Evolutionary conservation across 352 stramenopile genomes (phyloP), one percentile per base, ranked within the genome.

Genomic region (Pythium monospermum): DNA sequence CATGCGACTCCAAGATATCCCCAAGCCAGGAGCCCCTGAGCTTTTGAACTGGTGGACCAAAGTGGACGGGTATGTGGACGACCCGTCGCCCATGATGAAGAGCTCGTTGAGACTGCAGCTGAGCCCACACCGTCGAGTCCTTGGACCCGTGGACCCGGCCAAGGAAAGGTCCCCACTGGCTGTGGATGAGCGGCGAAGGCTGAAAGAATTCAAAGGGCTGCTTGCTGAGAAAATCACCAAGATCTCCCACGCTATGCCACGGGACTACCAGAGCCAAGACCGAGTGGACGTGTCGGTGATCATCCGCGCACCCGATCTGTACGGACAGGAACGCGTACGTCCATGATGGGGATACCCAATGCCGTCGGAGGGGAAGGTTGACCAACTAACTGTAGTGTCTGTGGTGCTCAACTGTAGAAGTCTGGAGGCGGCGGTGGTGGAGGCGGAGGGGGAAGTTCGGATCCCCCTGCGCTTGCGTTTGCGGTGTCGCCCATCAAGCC

Each of bases 1-100:
- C 49, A 63, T 74, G 58, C 55, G 73, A 1, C 52, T 84, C 7
- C 31, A 38, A 6, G 72, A 85, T 31, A 81, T 83, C 30, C 77
- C 77, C 19, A 82, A 75, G 27, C 32, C 47, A 4, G 57, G 57
- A 1, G 55, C 61, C 0, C 37, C 64, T 3, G 50, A 80, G 22
- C 60, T 86, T 6, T 21, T 46, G 6, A 52, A 66, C 33, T 91
- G 80, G 80, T 91, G 80, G 80, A 83, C 63, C 22, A 53, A 58
- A 12, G 58, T 68, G 21, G 43, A 63, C 2, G 80, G 73, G 5
- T 89, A 91, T 45, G 70, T 89, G 1, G 69, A 73, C 3, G 69
- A 85, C 16, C 70, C 77, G n/a, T 48, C 66, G 6, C 5, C 55
- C 1, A 73, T 79, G 38, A 54, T 70, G 15, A 41, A 53, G 11